Evolutionary conservation across 768 basidiomycete genomes (phyloP).

Genomic region (Leucosporidium creatinivorum): DNA sequence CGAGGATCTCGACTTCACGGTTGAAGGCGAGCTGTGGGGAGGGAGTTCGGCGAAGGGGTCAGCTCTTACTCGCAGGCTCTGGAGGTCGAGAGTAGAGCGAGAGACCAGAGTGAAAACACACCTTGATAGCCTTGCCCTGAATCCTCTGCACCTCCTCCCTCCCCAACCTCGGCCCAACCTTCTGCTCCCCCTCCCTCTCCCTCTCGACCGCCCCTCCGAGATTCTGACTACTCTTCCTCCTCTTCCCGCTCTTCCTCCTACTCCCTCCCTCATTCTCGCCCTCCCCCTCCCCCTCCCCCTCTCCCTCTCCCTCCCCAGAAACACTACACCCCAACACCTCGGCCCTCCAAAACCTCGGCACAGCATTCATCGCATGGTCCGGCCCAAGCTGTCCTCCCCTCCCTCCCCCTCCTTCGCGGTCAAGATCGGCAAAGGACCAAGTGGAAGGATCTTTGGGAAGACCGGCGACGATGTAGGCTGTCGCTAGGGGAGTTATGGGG

Average conservation of each 20-base stretch:
- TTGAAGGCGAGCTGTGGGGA: conserved; percentile 71
- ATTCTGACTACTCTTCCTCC: too few relatives aligned
- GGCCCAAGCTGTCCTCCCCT: conserved; percentile 46
- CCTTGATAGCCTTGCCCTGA: conserved; percentile 85
- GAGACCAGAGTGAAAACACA: conserved; percentile 38
- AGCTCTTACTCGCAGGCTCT: background rate
- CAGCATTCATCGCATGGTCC: conserved; percentile 75
- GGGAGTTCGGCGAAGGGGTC: background rate
- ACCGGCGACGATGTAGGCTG: conserved; percentile 46
- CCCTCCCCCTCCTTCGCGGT: background rate
- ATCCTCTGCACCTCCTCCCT: conserved; percentile 85
- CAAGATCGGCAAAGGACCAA: conserved; percentile 56
- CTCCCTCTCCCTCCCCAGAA: conserved; percentile 50
- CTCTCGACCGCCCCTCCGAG: too few relatives aligned
- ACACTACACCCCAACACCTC: conserved; percentile 84
- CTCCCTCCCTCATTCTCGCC: conserved; percentile 49
- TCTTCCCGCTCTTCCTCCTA: conserved; percentile 40
- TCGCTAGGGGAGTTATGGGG: too few relatives aligned
- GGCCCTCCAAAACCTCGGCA: conserved; percentile 81
- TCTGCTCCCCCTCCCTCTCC: too few relatives aligned
- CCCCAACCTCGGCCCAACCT: conserved; percentile 47
- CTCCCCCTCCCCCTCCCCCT: conserved; percentile 44
- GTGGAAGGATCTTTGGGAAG: conserved; percentile 81
- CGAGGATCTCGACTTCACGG: conserved; percentile 86
- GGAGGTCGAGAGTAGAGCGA: background rate